phyloP scores from a whole-genome alignment of 2,329 filamentous ascomycete genomes.

The Thyridium curvatum region DNA sequence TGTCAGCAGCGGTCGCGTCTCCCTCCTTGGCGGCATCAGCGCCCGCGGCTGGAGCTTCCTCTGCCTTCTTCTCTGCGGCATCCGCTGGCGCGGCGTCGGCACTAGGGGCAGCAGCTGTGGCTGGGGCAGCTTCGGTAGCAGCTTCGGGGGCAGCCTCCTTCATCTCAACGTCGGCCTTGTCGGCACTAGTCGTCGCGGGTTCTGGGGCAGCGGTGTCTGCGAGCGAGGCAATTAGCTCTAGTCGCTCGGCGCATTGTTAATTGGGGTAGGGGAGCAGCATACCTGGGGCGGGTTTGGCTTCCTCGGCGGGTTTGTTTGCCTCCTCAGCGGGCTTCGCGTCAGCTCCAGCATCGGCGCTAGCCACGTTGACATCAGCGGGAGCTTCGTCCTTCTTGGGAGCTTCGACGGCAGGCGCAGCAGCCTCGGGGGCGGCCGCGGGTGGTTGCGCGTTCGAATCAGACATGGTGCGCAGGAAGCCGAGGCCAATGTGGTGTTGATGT shows the following conservation, averaged over 20 bases:
- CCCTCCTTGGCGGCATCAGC: constrained; percentile 16
- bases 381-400: neutral
- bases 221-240: neutral
- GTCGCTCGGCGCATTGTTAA: neutral
- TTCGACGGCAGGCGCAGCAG: no score
- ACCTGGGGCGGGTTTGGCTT: constrained; percentile 9
- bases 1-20: constrained; percentile 24
- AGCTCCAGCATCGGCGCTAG: constrained; percentile 9
- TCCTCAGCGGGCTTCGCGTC: constrained; percentile 3
- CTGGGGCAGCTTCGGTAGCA: constrained; percentile 39
- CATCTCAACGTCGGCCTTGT: constrained; percentile 52
- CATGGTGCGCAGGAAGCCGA: no score
- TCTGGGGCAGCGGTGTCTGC: constrained; percentile 13
- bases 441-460: no score
- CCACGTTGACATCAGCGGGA: constrained; percentile 1
- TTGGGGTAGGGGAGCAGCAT: neutral
- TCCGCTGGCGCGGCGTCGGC: constrained; percentile 13
- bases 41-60: constrained; percentile 14
- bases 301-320: constrained; percentile 11
- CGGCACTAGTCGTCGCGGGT: constrained; percentile 21
- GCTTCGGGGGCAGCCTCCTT: constrained; percentile 61
- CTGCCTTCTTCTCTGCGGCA: constrained; percentile 24
- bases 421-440: no score
- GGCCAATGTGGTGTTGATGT: no score
- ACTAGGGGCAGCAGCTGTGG: constrained; percentile 19